phyloP scores from a whole-genome alignment of 176 grass and related monocot species.

The Calamus simplicifolius region DNA sequence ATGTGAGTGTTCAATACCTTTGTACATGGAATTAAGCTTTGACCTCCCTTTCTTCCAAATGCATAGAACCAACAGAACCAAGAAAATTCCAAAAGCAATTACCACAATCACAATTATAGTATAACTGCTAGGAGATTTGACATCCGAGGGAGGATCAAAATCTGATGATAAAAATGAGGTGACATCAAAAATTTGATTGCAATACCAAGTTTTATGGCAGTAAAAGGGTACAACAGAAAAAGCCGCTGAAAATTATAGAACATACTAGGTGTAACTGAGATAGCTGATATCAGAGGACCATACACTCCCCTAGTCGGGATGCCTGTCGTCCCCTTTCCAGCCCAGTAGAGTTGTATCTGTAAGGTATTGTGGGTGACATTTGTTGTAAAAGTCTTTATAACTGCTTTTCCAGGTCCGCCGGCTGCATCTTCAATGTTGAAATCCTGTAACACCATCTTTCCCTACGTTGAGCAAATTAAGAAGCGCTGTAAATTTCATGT shows the following conservation, averaged over 20 bases:
- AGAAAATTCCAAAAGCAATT: conserved; percentile 36
- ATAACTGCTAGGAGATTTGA: background rate
- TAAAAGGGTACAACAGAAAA: no score
- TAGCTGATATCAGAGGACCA: conserved; percentile 91
- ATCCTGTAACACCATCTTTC: conserved; percentile 70
- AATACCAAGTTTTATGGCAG: no score
- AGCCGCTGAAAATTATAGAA: conserved; percentile 6
- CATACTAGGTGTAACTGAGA: conserved; percentile 84
- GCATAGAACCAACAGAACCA: conserved; percentile 27
- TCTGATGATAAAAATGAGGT: conserved; percentile 40
- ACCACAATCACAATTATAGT: conserved; percentile 34
- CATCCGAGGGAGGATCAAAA: conserved; percentile 22
- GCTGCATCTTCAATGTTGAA: conserved; percentile 67
- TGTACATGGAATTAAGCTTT: conserved; percentile 34
- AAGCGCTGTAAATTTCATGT: background rate
- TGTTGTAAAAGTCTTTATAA: conserved; percentile 54
- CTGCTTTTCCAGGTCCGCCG: conserved; percentile 38
- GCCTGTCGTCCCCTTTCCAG: conserved; percentile 73
- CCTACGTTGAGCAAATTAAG: conserved; percentile 33
- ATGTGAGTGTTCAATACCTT: conserved; percentile 37
- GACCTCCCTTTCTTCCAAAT: conserved; percentile 37
- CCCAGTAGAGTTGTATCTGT: conserved; percentile 75
- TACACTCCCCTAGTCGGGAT: conserved; percentile 85
- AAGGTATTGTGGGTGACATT: conserved; percentile 54
- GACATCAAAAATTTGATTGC: no score